Evolutionary conservation across 148 eudicot genomes (phyloP), one percentile per base, ranked within the genome.

Genomic region (Rhododendron simsii): DNA sequence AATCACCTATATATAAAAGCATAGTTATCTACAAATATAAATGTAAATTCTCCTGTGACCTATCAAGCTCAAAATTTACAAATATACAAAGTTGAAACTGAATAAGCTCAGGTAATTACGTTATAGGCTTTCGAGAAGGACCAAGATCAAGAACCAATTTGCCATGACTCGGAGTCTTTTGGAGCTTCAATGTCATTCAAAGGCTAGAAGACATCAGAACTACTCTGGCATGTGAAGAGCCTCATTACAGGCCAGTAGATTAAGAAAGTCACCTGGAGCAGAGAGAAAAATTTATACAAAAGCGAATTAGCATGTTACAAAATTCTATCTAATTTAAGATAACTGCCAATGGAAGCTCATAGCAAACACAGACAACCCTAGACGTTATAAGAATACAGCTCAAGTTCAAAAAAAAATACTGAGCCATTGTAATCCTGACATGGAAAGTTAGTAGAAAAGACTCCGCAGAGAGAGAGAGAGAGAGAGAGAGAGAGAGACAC

Each of bases 211-310:
- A 91, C 88, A 79, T 88, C 90, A 79, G 95, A 90, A 82, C 87
- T 83, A 55, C 83, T 87, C 87, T 86, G 92, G 90, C 91, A 89
- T 90, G 88, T 93, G 86, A 93, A 98, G 77, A 98, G 98, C 92
- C 96, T 95, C 99, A 98, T 93, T 80, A 98, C 95, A 76, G 98
- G 97, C 55, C 99, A 92, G 88, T 91, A 98, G 83, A 98, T 94
- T 84, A 98, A 85, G 83, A 98, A 98, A 35, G 93, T 96, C 85
- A 95, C 99, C 99, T 98, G 88, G 18, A 48, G 30, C 63, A 57
- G 3, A 20, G 21, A 63, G 74, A 84, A 26, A 20, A 16, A 45
- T 63, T 44, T 35, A 48, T 35, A 47, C 2, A 16, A 76, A 78
- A 84, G 63, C 28, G 20, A 73, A 20, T 80, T 26, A 12, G 41